Conservation (phyloP, 371 early-diverging fungal species). For the Aphelidium insulamus region DNA sequence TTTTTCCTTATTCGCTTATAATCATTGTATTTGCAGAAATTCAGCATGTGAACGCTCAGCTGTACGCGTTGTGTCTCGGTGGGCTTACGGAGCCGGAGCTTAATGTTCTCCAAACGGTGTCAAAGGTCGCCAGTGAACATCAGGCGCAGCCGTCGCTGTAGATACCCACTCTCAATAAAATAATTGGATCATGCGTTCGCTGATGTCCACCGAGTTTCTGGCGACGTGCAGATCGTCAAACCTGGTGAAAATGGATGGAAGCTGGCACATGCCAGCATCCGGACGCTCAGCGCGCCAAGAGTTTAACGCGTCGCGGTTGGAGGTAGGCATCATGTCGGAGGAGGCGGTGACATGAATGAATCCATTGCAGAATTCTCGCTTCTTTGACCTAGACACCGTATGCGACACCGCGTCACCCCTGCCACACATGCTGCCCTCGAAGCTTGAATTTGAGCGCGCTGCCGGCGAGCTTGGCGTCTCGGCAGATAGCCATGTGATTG, state of each 20-base stretch:
- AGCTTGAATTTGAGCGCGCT: not conserved
- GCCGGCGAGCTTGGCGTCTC: slow-evolving; percentile 37
- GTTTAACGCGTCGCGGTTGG: slow-evolving; percentile 15
- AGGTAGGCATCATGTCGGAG: slow-evolving; percentile 15
- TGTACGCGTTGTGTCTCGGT: too few species aligned
- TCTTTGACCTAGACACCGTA: slow-evolving; percentile 51
- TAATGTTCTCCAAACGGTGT: not conserved
- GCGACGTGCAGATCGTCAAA: slow-evolving; percentile 17
- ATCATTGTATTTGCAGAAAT: not conserved
- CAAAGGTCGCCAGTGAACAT: not conserved
- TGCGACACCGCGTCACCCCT: slow-evolving; percentile 32
- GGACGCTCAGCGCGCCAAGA: slow-evolving; percentile 40
- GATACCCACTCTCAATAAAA: not conserved
- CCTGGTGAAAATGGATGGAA: slow-evolving; percentile 59
- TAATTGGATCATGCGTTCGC: not conserved
- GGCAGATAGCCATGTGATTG: slow-evolving; percentile 42
- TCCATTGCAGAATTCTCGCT: slow-evolving; percentile 21
- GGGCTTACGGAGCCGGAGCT: not conserved
- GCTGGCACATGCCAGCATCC: slow-evolving; percentile 66
- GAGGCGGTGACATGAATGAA: not conserved
- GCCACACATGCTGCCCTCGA: slow-evolving; percentile 58
- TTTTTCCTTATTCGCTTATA: not conserved
- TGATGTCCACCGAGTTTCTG: slow-evolving; percentile 29
- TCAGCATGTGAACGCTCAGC: not conserved
- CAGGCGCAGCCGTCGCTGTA: not conserved